Evolutionary conservation across 2,329 filamentous ascomycete species (phyloP), one percentile per base, ranked within the genome.

Genomic region (Sporothrix protearum): DNA sequence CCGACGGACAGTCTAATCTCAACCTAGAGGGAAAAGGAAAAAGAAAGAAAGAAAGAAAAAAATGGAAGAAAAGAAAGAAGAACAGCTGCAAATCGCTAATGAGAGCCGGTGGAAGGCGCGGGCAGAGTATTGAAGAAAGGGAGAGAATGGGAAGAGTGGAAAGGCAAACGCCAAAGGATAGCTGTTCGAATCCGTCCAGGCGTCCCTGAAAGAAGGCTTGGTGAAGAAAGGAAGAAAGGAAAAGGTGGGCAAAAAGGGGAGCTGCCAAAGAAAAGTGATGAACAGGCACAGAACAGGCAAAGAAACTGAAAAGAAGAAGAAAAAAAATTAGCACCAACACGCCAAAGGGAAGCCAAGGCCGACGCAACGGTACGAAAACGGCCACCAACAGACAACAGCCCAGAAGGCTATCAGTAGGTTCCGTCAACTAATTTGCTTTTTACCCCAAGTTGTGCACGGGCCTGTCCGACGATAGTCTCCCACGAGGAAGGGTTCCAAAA

Each of bases 391-490:
- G 61, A 66, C 61, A 64, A 30, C 22, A 64, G 39, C 16, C 28
- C 28, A 67, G 45, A 30, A 25, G 42, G 28, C 39, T 66, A 47
- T 8, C 33, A 4, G 28, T 42, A 16, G n/a, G n/a, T 22, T 16
- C 53, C 36, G 59, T 28, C 64, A 16, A 68, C 66, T 68, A 68
- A 68, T 53, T 53, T 53, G n/a, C 64, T 51, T 68, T 57, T 69
- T 47, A 12, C 22, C 45, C 45, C n/a, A n/a, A 14, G 49, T 36
- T 12, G 10, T n/a, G 14, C 22, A 28, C 67, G 33, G 49, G 51
- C 33, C 33, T 59, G 22, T 36, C 67, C 51, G 66, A 55, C 3
- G n/a, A 28, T 22, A 55, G 30, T 42, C 9, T 42, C 12, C 12
- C 30, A 42, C 33, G 30, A 42, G 30, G 49, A 53, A 8, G 14